A percentile compares a stretch with the other conserved stretches of the same genome.
Evolutionary conservation across 2,329 filamentous ascomycete species (phyloP).

Genomic region (Harringtonia aguacate): DNA sequence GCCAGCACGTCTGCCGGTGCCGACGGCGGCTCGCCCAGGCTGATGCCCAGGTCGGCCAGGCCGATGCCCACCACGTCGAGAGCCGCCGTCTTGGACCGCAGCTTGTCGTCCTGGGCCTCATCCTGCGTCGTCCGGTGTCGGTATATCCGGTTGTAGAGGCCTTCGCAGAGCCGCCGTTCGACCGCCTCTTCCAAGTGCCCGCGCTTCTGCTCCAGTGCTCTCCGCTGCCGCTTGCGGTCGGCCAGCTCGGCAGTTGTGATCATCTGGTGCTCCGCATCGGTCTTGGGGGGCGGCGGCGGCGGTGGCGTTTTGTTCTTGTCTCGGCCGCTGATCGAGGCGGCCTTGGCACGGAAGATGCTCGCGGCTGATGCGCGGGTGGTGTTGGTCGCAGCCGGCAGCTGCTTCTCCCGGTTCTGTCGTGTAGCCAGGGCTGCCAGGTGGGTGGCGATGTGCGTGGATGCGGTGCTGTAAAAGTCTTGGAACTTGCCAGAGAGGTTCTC

Average conservation of each 20-base stretch:
- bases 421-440: conserved; percentile 75
- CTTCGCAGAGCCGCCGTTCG: conserved; percentile 75
- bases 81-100: conserved; percentile 88
- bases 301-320: conserved; percentile 34
- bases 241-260: conserved; percentile 78
- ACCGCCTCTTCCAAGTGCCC: conserved; percentile 79
- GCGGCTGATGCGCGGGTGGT: conserved; percentile 46
- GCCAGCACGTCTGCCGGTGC: conserved; percentile 46
- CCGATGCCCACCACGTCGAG: conserved; percentile 86
- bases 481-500: conserved; percentile 78
- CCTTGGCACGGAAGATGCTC: conserved; percentile 45
- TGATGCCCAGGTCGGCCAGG: conserved; percentile 71
- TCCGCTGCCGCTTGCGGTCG: conserved; percentile 67
- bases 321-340: conserved; percentile 39
- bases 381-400: conserved; percentile 41
- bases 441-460: conserved; percentile 72
- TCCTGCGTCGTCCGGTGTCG: conserved; percentile 86
- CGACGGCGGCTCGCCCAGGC: conserved; percentile 45
- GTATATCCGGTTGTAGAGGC: conserved; percentile 81
- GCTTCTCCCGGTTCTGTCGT: conserved; percentile 60
- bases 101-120: conserved; percentile 86
- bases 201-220: conserved; percentile 67
- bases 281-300: conserved; percentile 16
- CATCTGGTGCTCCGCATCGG: conserved; percentile 64
- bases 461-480: conserved; percentile 83